These are phyloP conservation scores for Avena atlantica DNA, from an alignment of 176 grass and related monocot species.

Conservation along the genomic window DNA sequence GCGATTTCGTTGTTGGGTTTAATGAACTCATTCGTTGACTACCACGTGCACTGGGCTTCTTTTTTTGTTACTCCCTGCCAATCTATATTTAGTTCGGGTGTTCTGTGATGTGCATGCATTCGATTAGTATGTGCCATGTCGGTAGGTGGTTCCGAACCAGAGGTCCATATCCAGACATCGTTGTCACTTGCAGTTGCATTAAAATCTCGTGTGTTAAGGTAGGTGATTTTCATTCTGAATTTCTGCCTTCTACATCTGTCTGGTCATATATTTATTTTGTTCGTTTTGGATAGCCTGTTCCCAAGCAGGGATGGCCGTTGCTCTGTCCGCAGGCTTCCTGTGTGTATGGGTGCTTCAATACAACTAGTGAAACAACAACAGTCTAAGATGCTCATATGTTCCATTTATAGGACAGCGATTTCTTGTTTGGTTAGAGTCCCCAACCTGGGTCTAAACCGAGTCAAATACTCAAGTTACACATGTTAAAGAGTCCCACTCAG, in stretches of 20 bases:
- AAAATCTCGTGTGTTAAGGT: neutral
- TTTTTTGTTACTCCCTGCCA: neutral
- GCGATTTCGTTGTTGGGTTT: neutral
- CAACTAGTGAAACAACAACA: neutral
- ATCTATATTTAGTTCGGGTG: neutral
- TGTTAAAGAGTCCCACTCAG: neutral
- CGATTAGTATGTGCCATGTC: neutral
- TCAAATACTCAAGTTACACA: no score
- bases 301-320: neutral
- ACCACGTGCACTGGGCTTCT: constrained; percentile 6
- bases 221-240: neutral
- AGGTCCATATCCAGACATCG: constrained; percentile 1
- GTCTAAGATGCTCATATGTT: neutral
- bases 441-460: neutral
- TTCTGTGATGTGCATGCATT: neutral
- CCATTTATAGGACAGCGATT: neutral
- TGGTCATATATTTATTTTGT: neutral
- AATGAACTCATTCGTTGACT: constrained; percentile 36
- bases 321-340: neutral
- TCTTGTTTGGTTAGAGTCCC: neutral
- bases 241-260: neutral
- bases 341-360: neutral
- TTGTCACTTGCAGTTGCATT: constrained; percentile 35
- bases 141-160: constrained; percentile 32
- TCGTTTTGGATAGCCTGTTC: neutral